Evolutionary conservation across 2,329 filamentous ascomycete species (phyloP), one percentile per base, ranked within the genome.

Genomic region (Sclerotinia nivalis): DNA sequence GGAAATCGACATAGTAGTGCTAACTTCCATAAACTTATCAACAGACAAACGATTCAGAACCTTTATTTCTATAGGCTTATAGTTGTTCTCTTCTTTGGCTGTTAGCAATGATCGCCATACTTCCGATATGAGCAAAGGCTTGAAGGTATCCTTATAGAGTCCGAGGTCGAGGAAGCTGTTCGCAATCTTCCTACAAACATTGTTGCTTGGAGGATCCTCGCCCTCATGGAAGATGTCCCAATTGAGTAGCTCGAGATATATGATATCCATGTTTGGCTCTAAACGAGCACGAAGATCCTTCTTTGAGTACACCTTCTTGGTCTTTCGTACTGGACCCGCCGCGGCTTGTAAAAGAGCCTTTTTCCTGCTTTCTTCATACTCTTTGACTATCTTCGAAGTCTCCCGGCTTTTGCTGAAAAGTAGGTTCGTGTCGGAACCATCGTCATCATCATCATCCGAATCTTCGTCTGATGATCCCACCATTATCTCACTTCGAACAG

Each of bases 191-290:
- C 86, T 88, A 77, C 95, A 97, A 58, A 88, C 85, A 61, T 89
- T 89, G 22, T 88, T 88, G 66, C 88, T 90, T 0, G 96, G 94
- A 8, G 96, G 96, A 71, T 94, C 91, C 76, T 94, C 93, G 40
- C 93, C 93, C 59, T 89, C 84, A 76, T 97, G 92, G 80, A 97
- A 99, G 74, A 96, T 97, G 74, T 99, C 92, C 96, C 96, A 99
- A 69, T 91, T 87, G 4, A 99, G 87, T 65, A 99, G 93, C 25
- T 90, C 90, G 75, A 91, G 90, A 78, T 98, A 96, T 43, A 99
- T 82, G 22, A 88, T 85, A 50, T 93, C 91, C 81, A 99, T 91
- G 74, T 96, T 93, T 10, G 96, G 96, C 45, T 94, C 91, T 71
- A 99, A 85, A 72, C 96, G 91, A 73, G 96, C 95, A 75, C 95